A percentile compares a stretch with the other conserved stretches of the same genome.
Conservation (phyloP, 768 basidiomycete genomes). For the Gloeostereum incarnatum region DNA sequence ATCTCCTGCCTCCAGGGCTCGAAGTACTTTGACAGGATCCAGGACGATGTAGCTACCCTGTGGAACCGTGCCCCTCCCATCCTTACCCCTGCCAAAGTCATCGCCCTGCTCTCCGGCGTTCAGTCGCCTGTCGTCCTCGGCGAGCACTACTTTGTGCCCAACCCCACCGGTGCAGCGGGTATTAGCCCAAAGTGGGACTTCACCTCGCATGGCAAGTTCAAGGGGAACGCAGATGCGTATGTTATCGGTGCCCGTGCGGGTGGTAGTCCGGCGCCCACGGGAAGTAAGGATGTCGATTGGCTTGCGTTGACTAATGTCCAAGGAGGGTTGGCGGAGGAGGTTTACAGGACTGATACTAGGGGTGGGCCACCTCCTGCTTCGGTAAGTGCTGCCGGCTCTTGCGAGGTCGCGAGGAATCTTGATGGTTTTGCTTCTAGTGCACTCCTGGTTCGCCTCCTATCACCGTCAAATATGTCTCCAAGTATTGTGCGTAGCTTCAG, state of each 20-base stretch:
- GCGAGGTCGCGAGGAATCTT: not conserved
- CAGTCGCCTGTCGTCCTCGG: constrained; percentile 16
- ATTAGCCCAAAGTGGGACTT: constrained; percentile 49
- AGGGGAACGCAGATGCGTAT: constrained; percentile 33
- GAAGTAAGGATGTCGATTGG: not conserved
- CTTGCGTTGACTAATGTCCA: not conserved
- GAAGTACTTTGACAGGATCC: constrained; percentile 12
- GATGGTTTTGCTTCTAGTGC: not conserved
- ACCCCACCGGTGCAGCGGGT: constrained; percentile 30
- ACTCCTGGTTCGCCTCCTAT: constrained; percentile 4
- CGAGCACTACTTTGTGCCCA: constrained; percentile 50
- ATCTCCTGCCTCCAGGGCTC: constrained; percentile 34
- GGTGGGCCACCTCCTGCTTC: not conserved
- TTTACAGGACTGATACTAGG: constrained; percentile 1
- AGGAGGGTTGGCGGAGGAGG: not conserved
- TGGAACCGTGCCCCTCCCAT: constrained; percentile 11
- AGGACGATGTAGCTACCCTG: constrained; percentile 7
- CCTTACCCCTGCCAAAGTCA: constrained; percentile 9
- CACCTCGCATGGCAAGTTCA: constrained; percentile 21
- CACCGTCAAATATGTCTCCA: constrained; percentile 5
- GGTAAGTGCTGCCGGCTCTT: not conserved
- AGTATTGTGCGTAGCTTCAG: constrained; percentile 6
- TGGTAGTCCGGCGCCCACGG: not conserved
- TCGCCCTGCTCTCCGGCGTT: constrained; percentile 1
- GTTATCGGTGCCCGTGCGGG: constrained; percentile 31